Evolutionary conservation across 2,329 filamentous ascomycete genomes (phyloP).

Genomic region (Epichloe gansuensis): DNA sequence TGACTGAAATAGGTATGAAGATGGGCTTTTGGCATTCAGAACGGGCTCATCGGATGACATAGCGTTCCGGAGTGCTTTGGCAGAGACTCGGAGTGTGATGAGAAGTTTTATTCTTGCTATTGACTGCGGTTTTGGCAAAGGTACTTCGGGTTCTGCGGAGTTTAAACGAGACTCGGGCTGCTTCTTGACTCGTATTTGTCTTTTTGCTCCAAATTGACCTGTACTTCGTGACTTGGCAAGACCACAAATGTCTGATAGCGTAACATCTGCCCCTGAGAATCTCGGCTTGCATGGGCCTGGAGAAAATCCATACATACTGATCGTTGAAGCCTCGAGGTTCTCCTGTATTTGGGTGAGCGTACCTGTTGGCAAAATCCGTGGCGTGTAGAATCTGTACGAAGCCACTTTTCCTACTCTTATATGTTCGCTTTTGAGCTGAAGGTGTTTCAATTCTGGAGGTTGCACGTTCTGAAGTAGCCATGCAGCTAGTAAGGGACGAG

Average conservation of each 20-base stretch:
- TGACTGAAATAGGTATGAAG: neutral
- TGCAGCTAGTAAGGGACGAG: conserved; percentile 24
- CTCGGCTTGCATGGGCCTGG: neutral
- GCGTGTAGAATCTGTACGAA: conserved; percentile 21
- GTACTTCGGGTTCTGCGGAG: neutral
- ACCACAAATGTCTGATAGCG: conserved; percentile 1
- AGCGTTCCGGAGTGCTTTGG: neutral
- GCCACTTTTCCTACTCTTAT: conserved; percentile 24
- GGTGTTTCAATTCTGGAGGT: conserved; percentile 19
- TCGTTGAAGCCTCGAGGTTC: conserved; percentile 3
- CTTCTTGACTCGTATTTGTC: conserved; percentile 1
- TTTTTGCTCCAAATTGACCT: neutral
- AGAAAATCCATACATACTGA: conserved; percentile 6
- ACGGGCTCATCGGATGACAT: neutral
- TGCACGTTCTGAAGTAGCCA: conserved; percentile 21
- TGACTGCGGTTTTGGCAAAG: neutral
- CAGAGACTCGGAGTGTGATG: conserved; percentile 2
- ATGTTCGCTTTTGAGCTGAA: conserved; percentile 25
- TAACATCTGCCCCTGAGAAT: neutral
- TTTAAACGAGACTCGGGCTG: neutral
- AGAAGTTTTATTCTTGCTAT: neutral
- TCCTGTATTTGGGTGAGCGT: neutral
- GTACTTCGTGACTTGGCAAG: neutral
- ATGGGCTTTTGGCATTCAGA: neutral
- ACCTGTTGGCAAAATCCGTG: neutral